These are phyloP conservation scores for Escovopsis sp. DNA, from an alignment of 2,329 filamentous ascomycete genomes.

Conservation along the genomic window DNA sequence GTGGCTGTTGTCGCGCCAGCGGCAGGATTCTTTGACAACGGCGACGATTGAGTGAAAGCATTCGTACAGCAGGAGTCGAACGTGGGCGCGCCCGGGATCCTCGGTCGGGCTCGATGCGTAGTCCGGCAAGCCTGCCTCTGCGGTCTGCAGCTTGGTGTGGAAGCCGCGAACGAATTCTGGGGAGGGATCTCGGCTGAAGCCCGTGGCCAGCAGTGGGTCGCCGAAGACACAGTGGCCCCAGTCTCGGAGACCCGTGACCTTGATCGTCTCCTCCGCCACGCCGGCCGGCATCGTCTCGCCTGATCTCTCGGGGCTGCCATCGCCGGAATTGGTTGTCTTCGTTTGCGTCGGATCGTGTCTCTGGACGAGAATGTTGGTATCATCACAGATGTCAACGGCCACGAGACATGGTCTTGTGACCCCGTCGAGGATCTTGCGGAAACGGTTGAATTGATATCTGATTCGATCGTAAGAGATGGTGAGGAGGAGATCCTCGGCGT, in stretches of 20 bases:
- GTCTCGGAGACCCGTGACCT: constrained; percentile 36
- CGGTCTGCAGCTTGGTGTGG: neutral
- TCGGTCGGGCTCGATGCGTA: constrained; percentile 24
- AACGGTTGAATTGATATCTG: constrained; percentile 33
- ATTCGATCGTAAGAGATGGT: constrained; percentile 41
- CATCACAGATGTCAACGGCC: constrained; percentile 35
- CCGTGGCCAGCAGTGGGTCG: constrained; percentile 38
- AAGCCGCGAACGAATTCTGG: constrained; percentile 11
- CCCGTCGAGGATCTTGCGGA: constrained; percentile 33
- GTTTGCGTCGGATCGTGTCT: neutral
- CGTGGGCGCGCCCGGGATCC: constrained; percentile 25
- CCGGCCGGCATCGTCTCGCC: neutral
- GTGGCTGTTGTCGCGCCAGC: constrained; percentile 31
- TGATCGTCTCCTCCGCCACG: constrained; percentile 10
- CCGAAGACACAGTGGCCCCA: constrained; percentile 46
- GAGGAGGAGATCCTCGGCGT: constrained; percentile 44
- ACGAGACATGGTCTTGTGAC: constrained; percentile 37
- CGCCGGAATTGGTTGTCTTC: too few species aligned
- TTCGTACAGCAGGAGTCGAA: constrained; percentile 39
- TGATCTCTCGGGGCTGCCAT: too few species aligned
- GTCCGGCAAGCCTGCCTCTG: neutral
- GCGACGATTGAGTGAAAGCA: constrained; percentile 39
- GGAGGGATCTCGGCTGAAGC: constrained; percentile 30
- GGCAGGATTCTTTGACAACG: constrained; percentile 40
- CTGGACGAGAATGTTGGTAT: constrained; percentile 32